Evolutionary conservation across 495 filamentous ascomycete species (phyloP), one percentile per base, ranked within the genome.

Genomic region (Apodospora peruviana): DNA sequence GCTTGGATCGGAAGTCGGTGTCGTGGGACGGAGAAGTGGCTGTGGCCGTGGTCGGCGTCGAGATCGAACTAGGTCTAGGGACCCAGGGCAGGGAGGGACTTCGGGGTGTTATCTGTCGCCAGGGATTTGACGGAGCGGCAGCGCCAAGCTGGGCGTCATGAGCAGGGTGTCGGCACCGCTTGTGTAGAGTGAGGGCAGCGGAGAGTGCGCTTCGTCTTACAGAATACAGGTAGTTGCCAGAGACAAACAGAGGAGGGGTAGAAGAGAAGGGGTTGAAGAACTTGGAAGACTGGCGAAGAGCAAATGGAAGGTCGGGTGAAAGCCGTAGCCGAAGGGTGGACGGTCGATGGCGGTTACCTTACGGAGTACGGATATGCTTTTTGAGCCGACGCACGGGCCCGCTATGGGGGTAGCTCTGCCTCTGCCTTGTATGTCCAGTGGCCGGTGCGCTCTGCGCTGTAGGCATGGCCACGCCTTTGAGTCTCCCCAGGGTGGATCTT

Each of bases 71-170:
- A 34, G 25, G 38, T 12, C 25, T 24, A 36, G 40, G 27, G 17
- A 35, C 17, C 25, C 22, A 25, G 42, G 29, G n/a, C 5, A 10
- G 21, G 34, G 21, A 19, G 40, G 39, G 27, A 34, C 9, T 8
- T 20, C 3, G 27, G 9, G 22, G 24, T 14, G 51, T 40, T 48
- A 55, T 54, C 44, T 47, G 45, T 50, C 51, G 59, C 36, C 35
- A 18, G 47, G 38, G 32, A 54, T 37, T 11, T 48, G 51, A 56
- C 27, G 50, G 47, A 40, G 49, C 29, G 51, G 48, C 39, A 55
- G 34, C 16, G 40, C 46, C 50, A 47, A 45, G 47, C 61, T 44
- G 56, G 38, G 48, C 44, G 59, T 59, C 61, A 65, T 65, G 53
- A 54, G 51, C 41, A 43, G 21, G 46, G 22, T 21, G 34, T 43